Evolutionary conservation across 345 rosid species (phyloP).

Genomic region (Euphorbia peplus): DNA sequence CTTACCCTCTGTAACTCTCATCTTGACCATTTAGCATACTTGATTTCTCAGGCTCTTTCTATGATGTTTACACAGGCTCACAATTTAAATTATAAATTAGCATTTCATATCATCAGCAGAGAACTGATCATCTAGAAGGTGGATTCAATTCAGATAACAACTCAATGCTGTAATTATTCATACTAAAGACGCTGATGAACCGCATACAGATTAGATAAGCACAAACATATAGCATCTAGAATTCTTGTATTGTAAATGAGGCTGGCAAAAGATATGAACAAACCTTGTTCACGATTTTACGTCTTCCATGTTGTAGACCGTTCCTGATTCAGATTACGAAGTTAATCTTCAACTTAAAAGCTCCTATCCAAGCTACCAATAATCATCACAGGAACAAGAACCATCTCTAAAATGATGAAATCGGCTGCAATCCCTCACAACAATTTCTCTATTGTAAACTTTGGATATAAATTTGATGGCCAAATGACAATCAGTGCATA

Average conservation of each 20-base stretch:
- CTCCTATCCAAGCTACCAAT: constrained; percentile 6
- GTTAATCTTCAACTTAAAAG: no score
- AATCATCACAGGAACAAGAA: constrained; percentile 53
- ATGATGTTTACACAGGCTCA: neutral
- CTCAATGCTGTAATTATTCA: constrained; percentile 73
- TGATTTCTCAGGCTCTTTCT: neutral
- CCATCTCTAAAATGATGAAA: constrained; percentile 82
- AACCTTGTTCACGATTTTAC: constrained; percentile 63
- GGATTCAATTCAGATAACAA: neutral
- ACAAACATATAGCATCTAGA: no score
- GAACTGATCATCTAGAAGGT: constrained; percentile 1
- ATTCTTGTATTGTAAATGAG: neutral
- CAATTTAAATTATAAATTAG: neutral
- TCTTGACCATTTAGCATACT: neutral
- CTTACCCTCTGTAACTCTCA: neutral
- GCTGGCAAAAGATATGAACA: constrained; percentile 12
- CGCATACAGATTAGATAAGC: no score
- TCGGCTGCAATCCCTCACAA: constrained; percentile 74
- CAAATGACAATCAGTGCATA: constrained; percentile 78
- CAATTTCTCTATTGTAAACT: constrained; percentile 56
- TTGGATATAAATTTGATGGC: constrained; percentile 74
- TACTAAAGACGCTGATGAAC: constrained; percentile 31
- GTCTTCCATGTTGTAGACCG: constrained; percentile 77
- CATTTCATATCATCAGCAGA: neutral
- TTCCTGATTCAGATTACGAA: constrained; percentile 37